Base-by-base conservation (phyloP, 805 yeast genomes). In the Nakazawaea holstii region DNA sequence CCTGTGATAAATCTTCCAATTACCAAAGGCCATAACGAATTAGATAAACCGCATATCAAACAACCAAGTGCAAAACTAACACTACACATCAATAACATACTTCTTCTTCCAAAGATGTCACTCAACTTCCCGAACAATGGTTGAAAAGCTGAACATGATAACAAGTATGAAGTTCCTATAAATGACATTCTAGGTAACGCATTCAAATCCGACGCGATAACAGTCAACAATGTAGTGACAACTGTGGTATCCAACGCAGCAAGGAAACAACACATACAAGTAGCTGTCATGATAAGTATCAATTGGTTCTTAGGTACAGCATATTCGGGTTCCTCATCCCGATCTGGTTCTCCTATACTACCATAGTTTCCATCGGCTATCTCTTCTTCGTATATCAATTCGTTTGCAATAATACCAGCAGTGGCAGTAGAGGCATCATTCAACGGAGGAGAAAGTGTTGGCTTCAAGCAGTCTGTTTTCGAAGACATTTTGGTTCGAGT, bases 1-100 rank as follows among this genome's bases (percentile, higher is more conserved):
- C 97, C 97, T 26, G 95, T 82, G 43, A 89, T 70, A 51, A 87
- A 79, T 56, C 88, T 69, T 4, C 85, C 85, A 28, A 76, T 51
- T 56, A 76, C 58, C 62, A 79, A 62, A 59, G 64, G n/a, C 70
- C 69, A 32, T 56, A 73, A 55, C 64, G 72, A 47, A 60, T 61
- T 29, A 53, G 64, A 76, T 1, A 70, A 33, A 8, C 73, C 73
- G 55, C 76, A 75, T 36, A 74, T 56, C 0, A 59, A 51, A 41
- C 74, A 65, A 46, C 81, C 78, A 28, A 67, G 43, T 1, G 58
- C 59, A 51, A 71, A 71, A 30, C 59, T 46, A 3, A 52, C 42
- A 20, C 61, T 57, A 24, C 73, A 67, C 39, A 65, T 27, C 57
- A 57, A 41, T 55, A 67, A 52, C 43, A 73, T 53, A 6, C 63